Conservation (phyloP, 2,329 filamentous ascomycete species). For the Paraphaeosphaeria sporulosa region DNA sequence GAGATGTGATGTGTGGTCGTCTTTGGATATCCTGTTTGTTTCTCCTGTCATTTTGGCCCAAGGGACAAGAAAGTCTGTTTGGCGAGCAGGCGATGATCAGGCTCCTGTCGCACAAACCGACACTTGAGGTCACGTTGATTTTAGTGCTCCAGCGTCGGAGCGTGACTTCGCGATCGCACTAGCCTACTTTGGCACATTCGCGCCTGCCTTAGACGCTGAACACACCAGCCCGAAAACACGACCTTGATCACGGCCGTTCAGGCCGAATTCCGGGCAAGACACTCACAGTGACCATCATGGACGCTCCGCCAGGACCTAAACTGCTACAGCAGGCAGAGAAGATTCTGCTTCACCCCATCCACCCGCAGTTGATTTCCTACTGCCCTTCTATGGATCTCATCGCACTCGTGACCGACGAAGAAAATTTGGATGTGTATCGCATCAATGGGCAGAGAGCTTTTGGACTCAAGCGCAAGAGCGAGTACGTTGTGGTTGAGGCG, state of each 20-base stretch:
- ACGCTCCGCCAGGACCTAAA: slow-evolving; percentile 20
- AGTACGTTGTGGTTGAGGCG: slow-evolving; percentile 43
- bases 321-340: slow-evolving; percentile 52
- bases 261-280: slow-evolving; percentile 1
- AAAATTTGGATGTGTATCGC: slow-evolving; percentile 77
- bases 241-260: slow-evolving; percentile 8
- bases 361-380: slow-evolving; percentile 70
- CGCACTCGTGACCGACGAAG: slow-evolving; percentile 73
- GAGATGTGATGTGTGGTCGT: background rate
- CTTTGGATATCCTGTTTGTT: too few relatives aligned
- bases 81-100: too few relatives aligned
- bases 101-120: too few relatives aligned
- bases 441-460: slow-evolving; percentile 77
- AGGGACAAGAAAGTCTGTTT: too few relatives aligned
- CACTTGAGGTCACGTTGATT: background rate
- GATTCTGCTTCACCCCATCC: slow-evolving; percentile 56
- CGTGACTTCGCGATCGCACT: slow-evolving; percentile 36
- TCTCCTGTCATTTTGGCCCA: too few relatives aligned
- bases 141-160: background rate
- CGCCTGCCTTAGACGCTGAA: slow-evolving; percentile 28
- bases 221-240: slow-evolving; percentile 18
- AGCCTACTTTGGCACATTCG: slow-evolving; percentile 27
- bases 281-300: slow-evolving; percentile 21
- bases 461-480: slow-evolving; percentile 54
- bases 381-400: slow-evolving; percentile 87